Evolutionary conservation across 2,329 filamentous ascomycete genomes (phyloP), one percentile per base, ranked within the genome.

Genomic region (Mycosphaerella sp.): DNA sequence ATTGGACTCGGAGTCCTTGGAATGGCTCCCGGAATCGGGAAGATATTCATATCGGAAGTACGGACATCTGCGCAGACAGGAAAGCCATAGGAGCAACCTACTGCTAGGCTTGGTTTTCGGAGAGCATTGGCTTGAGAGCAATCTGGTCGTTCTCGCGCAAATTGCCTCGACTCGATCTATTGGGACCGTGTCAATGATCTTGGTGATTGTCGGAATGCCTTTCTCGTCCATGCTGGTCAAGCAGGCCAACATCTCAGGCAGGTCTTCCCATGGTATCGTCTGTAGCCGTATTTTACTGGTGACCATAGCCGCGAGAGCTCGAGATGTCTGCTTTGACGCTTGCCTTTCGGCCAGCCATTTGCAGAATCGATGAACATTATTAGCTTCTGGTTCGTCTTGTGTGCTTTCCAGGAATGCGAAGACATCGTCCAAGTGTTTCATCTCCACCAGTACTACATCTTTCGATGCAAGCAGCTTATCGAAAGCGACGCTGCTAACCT

Each of bases 391-490:
- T 42, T 68, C 65, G 43, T 68, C 55, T 21, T 31, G 32, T 11
- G 41, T 32, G 56, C 54, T 23, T 32, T 61, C 57, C 9, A 68
- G 51, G 36, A 68, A 68, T 4, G 59, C 52, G 9, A 62, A 23
- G 1, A 64, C 14, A 0, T 45, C 31, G 4, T 46, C 8, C n/a
- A 66, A 40, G 21, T 42, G 11, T 14, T 9, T 14, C 40, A 14
- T 42, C 12, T 17, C 14, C 4, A 17, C 21, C 9, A 9, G 9
- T 17, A 9, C 14, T 9, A 42, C 10, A 9, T 42, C 40, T 42
- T 42, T 42, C 40, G n/a, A 10, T 11, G 11, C 10, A 10, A 68
- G 56, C 14, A 67, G 41, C 8, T 42, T 47, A n/a, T 59, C 48
- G 26, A 68, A 66, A 3, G 56, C 54, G 6, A 31, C 36, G 39